A percentile compares a stretch with the other conserved stretches of the same genome.
Evolutionary conservation across 164 flowering plant species (phyloP).

Genomic region (Akebia trifoliata): DNA sequence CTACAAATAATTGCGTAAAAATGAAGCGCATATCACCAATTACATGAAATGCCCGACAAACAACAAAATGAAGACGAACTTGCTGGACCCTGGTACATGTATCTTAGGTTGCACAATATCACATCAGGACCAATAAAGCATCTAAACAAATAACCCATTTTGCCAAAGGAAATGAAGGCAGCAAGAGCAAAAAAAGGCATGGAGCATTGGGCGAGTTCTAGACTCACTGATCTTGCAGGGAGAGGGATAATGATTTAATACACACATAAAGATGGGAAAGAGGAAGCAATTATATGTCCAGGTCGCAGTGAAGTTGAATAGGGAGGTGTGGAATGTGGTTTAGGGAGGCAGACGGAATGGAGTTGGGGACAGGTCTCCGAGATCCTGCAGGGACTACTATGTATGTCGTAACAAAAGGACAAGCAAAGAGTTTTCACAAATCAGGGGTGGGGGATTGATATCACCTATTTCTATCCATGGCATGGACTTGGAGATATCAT

Average conservation of each 20-base stretch:
- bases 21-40: not conserved
- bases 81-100: constrained; percentile 9
- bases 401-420: constrained; percentile 65
- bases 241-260: constrained; percentile 11
- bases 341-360: no score
- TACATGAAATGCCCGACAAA: not conserved
- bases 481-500: constrained; percentile 85
- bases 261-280: not conserved
- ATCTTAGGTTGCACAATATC: constrained; percentile 18
- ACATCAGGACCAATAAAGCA: not conserved
- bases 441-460: constrained; percentile 75
- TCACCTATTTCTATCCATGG: constrained; percentile 64
- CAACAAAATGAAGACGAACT: constrained; percentile 12
- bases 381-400: constrained; percentile 16
- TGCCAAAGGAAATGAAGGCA: not conserved
- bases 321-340: not conserved
- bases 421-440: constrained; percentile 88
- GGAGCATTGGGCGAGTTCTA: constrained; percentile 6
- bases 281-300: constrained; percentile 24
- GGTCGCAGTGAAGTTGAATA: constrained; percentile 9
- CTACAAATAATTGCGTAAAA: constrained; percentile 4
- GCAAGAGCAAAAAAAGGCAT: constrained; percentile 13
- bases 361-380: not conserved
- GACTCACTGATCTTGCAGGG: constrained; percentile 5
- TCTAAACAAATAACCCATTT: constrained; percentile 9